phyloP scores from a whole-genome alignment of 768 basidiomycete species.

The Lyophyllum decastes region DNA sequence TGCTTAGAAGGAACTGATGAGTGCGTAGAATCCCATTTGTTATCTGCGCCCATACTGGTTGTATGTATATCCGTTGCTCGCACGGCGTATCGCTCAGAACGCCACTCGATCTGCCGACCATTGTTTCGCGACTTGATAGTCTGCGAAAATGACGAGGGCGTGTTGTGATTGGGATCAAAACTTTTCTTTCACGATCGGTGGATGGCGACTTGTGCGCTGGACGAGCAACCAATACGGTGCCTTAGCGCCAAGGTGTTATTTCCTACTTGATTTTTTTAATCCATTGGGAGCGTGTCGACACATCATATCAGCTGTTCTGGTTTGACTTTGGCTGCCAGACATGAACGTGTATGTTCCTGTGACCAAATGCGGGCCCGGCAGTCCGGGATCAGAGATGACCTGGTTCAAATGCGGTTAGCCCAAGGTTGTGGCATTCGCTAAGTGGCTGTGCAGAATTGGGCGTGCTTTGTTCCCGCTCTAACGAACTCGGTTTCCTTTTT shows the following conservation, averaged over 20 bases:
- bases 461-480: constrained; percentile 11
- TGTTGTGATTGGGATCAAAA: not conserved
- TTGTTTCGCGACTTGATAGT: not conserved
- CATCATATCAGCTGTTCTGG: constrained; percentile 6
- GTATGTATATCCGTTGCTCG: not conserved
- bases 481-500: constrained; percentile 17
- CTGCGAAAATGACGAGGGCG: not conserved
- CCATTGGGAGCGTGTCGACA: not conserved
- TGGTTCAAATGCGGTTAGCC: constrained; percentile 6
- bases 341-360: constrained; percentile 15
- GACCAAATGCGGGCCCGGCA: constrained; percentile 26
- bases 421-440: constrained; percentile 1
- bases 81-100: not conserved
- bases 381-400: constrained; percentile 24
- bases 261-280: not conserved
- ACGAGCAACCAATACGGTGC: not conserved
- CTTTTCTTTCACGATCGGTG: constrained; percentile 19
- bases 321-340: constrained; percentile 8
- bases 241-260: constrained; percentile 1
- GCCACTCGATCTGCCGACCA: not conserved
- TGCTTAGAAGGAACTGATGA: not conserved
- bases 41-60: not conserved
- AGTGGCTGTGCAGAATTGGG: constrained; percentile 9
- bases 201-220: not conserved
- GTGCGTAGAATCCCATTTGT: not conserved